Evolutionary conservation across 2,329 filamentous ascomycete genomes (phyloP).

Genomic region (Periglandula ipomoeae): DNA sequence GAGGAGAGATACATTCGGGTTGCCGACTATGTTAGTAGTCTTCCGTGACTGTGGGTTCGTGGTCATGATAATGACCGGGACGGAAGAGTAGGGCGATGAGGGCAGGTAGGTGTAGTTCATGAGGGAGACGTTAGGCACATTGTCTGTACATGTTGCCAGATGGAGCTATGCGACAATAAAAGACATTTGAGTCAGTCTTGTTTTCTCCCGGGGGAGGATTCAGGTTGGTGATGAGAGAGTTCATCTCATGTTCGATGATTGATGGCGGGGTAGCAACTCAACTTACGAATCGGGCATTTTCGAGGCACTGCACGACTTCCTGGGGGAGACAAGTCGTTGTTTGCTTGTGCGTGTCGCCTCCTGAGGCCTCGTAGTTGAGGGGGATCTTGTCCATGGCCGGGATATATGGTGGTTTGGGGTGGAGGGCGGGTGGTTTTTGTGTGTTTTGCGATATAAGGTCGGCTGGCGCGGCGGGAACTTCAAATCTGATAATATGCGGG

Average conservation of each 20-base stretch:
- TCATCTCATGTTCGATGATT: neutral
- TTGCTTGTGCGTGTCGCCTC: slow-evolving; percentile 62
- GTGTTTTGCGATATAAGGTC: neutral
- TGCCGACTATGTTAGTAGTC: slow-evolving; percentile 70
- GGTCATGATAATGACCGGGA: slow-evolving; percentile 93
- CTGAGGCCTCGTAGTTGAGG: slow-evolving; percentile 66
- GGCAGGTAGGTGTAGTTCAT: slow-evolving; percentile 99
- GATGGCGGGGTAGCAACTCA: neutral
- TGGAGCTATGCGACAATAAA: slow-evolving; percentile 61
- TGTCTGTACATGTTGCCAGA: slow-evolving; percentile 78
- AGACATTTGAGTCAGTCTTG: neutral
- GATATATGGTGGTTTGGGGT: neutral
- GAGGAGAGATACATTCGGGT: slow-evolving; percentile 84
- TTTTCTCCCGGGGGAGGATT: no score
- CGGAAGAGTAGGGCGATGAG: slow-evolving; percentile 55
- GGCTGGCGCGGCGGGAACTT: slow-evolving; percentile 3
- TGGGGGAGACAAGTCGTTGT: slow-evolving; percentile 61
- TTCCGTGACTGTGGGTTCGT: slow-evolving; percentile 73
- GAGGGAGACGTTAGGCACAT: slow-evolving; percentile 82
- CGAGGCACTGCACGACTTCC: slow-evolving; percentile 83
- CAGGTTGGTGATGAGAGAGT: no score
- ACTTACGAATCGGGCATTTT: slow-evolving; percentile 88
- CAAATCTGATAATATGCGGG: no score
- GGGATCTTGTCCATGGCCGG: slow-evolving; percentile 52
- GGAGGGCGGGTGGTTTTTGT: neutral